Evolutionary conservation across 2,329 filamentous ascomycete species (phyloP).

Genomic region (Aspergillus hortae): DNA sequence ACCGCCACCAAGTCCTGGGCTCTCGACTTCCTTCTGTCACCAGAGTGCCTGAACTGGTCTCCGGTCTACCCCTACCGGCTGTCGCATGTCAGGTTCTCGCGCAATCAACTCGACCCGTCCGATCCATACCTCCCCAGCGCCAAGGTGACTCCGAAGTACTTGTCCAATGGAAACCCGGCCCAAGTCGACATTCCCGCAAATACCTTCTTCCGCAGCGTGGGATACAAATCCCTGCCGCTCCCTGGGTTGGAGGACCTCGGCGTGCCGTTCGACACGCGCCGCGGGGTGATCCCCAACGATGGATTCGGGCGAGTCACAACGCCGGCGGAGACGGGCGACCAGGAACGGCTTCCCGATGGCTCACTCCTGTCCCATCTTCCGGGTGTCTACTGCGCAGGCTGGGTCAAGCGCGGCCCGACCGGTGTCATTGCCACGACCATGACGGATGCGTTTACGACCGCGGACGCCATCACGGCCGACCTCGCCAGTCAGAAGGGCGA

Average conservation of each 20-base stretch:
- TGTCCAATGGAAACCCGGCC: slow-evolving; percentile 47
- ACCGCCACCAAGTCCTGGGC: slow-evolving; percentile 69
- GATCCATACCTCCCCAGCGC: slow-evolving; percentile 51
- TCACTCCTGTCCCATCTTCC: slow-evolving; percentile 53
- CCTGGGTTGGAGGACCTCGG: slow-evolving; percentile 69
- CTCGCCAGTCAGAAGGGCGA: slow-evolving; percentile 49
- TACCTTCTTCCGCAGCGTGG: slow-evolving; percentile 87
- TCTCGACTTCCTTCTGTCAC: slow-evolving; percentile 79
- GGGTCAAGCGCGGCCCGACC: slow-evolving; percentile 92
- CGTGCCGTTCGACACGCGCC: slow-evolving; percentile 70
- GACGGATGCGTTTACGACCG: slow-evolving; percentile 88
- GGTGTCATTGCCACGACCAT: slow-evolving; percentile 96
- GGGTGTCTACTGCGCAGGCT: slow-evolving; percentile 88
- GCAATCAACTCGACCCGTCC: slow-evolving; percentile 49
- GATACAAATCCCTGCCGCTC: slow-evolving; percentile 79
- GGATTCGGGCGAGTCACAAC: slow-evolving; percentile 67
- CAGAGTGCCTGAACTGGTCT: slow-evolving; percentile 61
- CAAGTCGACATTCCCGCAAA: slow-evolving; percentile 58
- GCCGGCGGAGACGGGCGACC: slow-evolving; percentile 23
- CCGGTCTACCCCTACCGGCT: slow-evolving; percentile 49
- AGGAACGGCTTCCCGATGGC: slow-evolving; percentile 26
- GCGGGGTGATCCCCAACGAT: slow-evolving; percentile 80
- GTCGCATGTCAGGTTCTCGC: slow-evolving; percentile 63
- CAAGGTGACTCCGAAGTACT: slow-evolving; percentile 43
- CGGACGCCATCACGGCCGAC: slow-evolving; percentile 77